A percentile compares a stretch with the other conserved stretches of the same genome.
Conservation (phyloP, 164 flowering plant species). For the Magnolia kwangsiensis region DNA sequence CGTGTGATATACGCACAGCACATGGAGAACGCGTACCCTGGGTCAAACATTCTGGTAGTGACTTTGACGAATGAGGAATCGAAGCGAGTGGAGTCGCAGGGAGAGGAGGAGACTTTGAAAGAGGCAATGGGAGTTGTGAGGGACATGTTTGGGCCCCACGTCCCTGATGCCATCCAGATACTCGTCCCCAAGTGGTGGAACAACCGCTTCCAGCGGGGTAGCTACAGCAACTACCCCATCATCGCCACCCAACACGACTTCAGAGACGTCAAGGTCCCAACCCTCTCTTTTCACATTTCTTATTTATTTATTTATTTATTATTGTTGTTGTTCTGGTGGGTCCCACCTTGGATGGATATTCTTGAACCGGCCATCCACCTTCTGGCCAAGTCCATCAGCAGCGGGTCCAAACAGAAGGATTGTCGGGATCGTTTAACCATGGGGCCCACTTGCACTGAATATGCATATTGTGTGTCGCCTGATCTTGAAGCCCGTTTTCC, state of each 20-base stretch:
- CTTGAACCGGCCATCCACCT: background rate
- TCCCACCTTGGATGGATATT: background rate
- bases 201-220: conserved; percentile 90
- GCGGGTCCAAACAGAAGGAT: no score
- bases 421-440: no score
- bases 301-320: background rate
- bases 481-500: no score
- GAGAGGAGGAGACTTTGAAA: conserved; percentile 60
- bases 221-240: conserved; percentile 91
- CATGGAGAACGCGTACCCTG: conserved; percentile 96
- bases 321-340: background rate
- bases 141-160: conserved; percentile 80
- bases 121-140: conserved; percentile 84
- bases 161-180: conserved; percentile 70
- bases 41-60: conserved; percentile 86
- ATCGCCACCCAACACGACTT: conserved; percentile 46
- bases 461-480: no score
- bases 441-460: no score
- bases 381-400: no score
- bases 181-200: conserved; percentile 98
- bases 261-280: conserved; percentile 53
- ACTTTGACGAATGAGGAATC: conserved; percentile 94
- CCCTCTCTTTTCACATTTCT: background rate
- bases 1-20: conserved; percentile 42
- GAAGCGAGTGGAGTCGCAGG: conserved; percentile 80